Percentiles rank a stretch among this genome's conserved stretches.
Conservation (phyloP, 768 basidiomycete genomes). For the Lactarius indigo region DNA sequence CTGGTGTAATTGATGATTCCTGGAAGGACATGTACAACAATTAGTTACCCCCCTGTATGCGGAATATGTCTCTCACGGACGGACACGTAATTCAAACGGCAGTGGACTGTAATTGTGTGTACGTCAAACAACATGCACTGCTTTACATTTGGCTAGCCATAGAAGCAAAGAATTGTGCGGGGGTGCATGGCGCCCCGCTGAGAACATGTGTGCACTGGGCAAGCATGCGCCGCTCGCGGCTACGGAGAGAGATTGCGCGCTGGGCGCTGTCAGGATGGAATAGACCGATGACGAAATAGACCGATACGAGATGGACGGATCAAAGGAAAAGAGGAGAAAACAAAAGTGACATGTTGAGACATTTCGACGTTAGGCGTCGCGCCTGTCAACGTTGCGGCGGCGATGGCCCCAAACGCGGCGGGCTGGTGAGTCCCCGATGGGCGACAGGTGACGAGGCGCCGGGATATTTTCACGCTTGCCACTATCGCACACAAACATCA, state of each 20-base stretch:
- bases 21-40: neutral
- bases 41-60: neutral
- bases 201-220: neutral
- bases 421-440: neutral
- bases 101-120: neutral
- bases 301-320: neutral
- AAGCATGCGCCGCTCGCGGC: constrained; percentile 2
- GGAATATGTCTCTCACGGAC: neutral
- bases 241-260: neutral
- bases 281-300: neutral
- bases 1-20: neutral
- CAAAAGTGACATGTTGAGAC: too few species aligned
- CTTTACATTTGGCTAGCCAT: neutral
- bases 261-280: constrained; percentile 1
- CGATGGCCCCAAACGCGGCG: constrained; percentile 2
- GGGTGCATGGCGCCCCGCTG: neutral
- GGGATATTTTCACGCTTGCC: neutral
- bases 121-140: neutral
- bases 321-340: neutral
- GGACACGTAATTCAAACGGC: neutral
- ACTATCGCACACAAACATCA: neutral
- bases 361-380: neutral
- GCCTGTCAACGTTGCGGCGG: neutral
- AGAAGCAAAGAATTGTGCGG: neutral
- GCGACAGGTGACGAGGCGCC: neutral